These are phyloP conservation scores for Jaapia argillacea DNA, from an alignment of 768 basidiomycete species.

Conservation along the genomic window DNA sequence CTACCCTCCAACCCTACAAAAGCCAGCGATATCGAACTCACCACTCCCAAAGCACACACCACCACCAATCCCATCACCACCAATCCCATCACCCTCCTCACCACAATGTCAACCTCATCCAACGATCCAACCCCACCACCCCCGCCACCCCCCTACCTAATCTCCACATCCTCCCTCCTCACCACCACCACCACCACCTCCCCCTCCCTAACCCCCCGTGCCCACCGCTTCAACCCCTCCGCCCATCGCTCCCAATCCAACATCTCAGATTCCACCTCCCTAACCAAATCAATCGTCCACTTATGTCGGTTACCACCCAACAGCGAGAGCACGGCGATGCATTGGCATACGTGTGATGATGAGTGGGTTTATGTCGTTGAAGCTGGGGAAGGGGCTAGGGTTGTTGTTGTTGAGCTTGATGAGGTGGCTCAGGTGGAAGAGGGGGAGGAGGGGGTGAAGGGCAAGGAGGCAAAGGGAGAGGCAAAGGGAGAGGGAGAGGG, in stretches of 20 bases:
- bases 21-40: no score
- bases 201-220: no score
- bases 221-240: constrained; percentile 4
- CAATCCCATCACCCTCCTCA: no score
- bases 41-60: no score
- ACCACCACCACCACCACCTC: no score
- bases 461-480: background rate
- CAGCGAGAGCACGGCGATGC: constrained; percentile 5
- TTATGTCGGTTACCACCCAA: constrained; percentile 5
- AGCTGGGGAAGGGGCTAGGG: constrained; percentile 4
- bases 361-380: constrained; percentile 9
- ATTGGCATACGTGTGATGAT: constrained; percentile 9
- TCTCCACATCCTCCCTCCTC: no score
- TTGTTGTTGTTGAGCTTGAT: constrained; percentile 3
- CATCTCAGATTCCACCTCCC: constrained; percentile 5
- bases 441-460: constrained; percentile 9
- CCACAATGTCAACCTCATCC: no score
- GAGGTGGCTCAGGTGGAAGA: constrained; percentile 2
- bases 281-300: constrained; percentile 7
- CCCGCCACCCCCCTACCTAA: no score
- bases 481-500: background rate
- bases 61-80: no score
- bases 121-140: no score
- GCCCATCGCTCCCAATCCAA: constrained; percentile 3
- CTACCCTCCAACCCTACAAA: no score